Evolutionary conservation across 164 flowering plant species (phyloP), one percentile per base, ranked within the genome.

Genomic region (Tetrastigma voinierianum): DNA sequence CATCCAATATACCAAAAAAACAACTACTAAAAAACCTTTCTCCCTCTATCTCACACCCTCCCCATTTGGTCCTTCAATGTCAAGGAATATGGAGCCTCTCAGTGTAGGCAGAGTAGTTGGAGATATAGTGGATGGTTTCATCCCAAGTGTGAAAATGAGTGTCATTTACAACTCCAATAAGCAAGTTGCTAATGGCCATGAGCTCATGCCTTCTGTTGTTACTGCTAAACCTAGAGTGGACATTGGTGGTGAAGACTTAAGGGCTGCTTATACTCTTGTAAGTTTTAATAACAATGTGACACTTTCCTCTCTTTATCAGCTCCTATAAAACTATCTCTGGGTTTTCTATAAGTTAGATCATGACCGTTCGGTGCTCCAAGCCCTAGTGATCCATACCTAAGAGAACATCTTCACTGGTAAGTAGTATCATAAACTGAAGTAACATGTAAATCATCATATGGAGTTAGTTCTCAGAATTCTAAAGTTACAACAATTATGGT

Each of bases 301-400:
- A 25, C 16, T 10, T 4, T 43, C 11, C 15, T 24, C 2, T 23
- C 23, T 60, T 5, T 25, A 51, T 66, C 2, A 43, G 24, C 16
- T 10, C 51, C 8, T 23, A 13, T 18, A 43, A 25, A 9, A 19
- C 1, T 55, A 9, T 2, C 11, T 25, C 45, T 8, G 3, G 16
- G 46, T 13, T 12, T 8, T 12, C 9, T 32, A 21, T 46, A 40
- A 23, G n/a, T 60, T 46, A 90, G 96, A 72, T 90, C 57, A 83
- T 90, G 96, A 84, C 84, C 18, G 96, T 87, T 74, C 96, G 96
- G 87, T 83, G 86, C 86, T 76, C 96, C 96, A 56, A 76, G 90
- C 81, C 96, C 96, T 15, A 90, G 96, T 76, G 87, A 90, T 75
- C 90, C 96, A 17, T 68, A 76, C 68, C 46, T 87, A 9, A 84